A percentile compares a stretch with the other conserved stretches of the same genome.
Conservation (phyloP, 345 rosid genomes). For the Acer negundo region DNA sequence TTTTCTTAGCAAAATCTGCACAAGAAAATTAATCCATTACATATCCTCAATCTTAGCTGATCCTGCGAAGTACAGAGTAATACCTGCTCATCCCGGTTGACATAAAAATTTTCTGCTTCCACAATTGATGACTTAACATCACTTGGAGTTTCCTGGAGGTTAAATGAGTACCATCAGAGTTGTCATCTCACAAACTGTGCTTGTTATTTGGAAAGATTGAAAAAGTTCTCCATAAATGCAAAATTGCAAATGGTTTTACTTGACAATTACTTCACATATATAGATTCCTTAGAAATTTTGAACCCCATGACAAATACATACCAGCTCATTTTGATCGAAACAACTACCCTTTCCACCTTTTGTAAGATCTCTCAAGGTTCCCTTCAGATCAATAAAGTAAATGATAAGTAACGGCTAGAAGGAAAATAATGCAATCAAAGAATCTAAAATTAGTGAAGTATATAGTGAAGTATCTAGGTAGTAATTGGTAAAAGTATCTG, state of each 20-base stretch:
- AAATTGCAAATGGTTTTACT: neutral
- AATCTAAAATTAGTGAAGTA: neutral
- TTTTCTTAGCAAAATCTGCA: neutral
- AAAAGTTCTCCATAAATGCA: neutral
- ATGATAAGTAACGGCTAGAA: conserved; percentile 16
- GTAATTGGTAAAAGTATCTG: neutral
- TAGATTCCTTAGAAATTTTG: neutral
- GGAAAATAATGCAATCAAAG: conserved; percentile 5
- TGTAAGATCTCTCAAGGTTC: conserved; percentile 52
- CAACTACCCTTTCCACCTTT: conserved; percentile 37
- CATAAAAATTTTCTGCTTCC: conserved; percentile 35
- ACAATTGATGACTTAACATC: conserved; percentile 42
- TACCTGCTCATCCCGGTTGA: conserved; percentile 44
- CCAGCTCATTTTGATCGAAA: conserved; percentile 39
- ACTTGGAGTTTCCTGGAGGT: conserved; percentile 31
- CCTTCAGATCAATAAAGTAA: conserved; percentile 31
- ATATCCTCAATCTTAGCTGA: neutral
- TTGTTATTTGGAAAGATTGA: conserved; percentile 2
- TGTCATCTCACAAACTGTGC: conserved; percentile 7
- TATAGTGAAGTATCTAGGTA: neutral
- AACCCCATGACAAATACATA: conserved; percentile 23
- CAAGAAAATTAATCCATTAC: neutral
- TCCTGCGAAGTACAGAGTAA: conserved; percentile 14
- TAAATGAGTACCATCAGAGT: conserved; percentile 15
- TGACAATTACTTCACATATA: neutral